Evolutionary conservation across 306 rosid species (phyloP), one percentile per base, ranked within the genome.

Genomic region (Fragaria nilgerrensis): DNA sequence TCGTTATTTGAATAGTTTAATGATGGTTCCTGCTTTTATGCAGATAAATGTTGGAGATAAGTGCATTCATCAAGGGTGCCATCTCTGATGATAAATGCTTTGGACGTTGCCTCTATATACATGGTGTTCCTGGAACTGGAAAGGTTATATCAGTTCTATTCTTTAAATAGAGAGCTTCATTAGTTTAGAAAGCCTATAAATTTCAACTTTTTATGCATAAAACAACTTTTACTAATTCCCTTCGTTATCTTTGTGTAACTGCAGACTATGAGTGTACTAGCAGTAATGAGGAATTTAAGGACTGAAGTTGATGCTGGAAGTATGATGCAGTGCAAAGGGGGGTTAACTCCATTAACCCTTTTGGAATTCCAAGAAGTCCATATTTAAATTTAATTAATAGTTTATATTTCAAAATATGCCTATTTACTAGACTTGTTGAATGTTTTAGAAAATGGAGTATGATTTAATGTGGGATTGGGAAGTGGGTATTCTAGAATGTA

Each of bases 41-140:
- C 75, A 92, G 98, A 77, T 97, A 92, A 87, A 88, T 89, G 88
- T 94, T 88, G 76, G 97, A 92, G 87, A 92, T 95, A 79, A 83
- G 88, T 74, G 27, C 91, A 79, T 95, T 95, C 78, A 81, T 95
- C 76, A 92, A 90, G 85, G 94, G 90, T 75, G 92, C 97, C 25
- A 88, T 95, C 62, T 88, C 93, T 78, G 93, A 92, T 50, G 87
- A 86, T 86, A 94, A 89, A 73, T 92, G 98, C 80, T 78, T 95
- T 77, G 98, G 98, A 48, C 92, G 91, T 69, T 95, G 98, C 84
- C 86, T 95, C 56, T 95, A 95, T 80, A 88, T 95, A 71, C 96
- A 95, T 50, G 98, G 98, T 79, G 98, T 95, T 95, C 97, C 97
- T 9, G 98, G 98, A 85, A 92, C 98, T 78, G 98, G 98, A 75